Percentiles rank a stretch among this genome's conserved stretches.
phyloP scores from a whole-genome alignment of 2,329 filamentous ascomycete genomes.

The Penicillium sp. region DNA sequence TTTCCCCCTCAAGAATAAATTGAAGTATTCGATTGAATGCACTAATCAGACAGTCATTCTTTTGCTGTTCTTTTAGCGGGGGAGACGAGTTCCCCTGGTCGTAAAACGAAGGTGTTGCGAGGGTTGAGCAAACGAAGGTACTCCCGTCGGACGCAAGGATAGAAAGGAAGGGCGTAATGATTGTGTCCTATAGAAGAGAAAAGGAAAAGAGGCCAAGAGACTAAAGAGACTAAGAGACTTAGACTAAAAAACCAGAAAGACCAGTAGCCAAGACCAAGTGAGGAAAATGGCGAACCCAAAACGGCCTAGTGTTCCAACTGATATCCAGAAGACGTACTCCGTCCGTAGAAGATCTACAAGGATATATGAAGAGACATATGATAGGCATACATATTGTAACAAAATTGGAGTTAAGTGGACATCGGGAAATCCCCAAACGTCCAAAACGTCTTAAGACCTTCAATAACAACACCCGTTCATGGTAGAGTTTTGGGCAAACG shows the following conservation, averaged over 20 bases:
- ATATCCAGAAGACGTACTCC: background rate
- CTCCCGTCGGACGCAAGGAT: constrained; percentile 11
- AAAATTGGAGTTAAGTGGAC: background rate
- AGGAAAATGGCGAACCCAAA: constrained; percentile 5
- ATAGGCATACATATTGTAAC: background rate
- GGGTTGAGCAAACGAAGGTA: constrained; percentile 5
- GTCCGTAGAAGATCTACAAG: background rate
- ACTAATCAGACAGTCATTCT: constrained; percentile 2
- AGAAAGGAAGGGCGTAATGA: constrained; percentile 3
- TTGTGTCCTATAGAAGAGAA: background rate
- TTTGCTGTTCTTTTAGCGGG: background rate
- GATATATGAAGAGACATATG: background rate
- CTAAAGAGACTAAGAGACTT: background rate
- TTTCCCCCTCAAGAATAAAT: background rate
- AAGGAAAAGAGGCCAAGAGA: background rate
- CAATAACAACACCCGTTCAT: background rate
- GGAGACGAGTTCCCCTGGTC: background rate
- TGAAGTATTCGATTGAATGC: background rate
- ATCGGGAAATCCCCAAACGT: background rate
- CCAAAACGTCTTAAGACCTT: background rate
- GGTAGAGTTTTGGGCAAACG: background rate
- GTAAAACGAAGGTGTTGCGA: constrained; percentile 8
- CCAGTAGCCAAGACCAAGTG: constrained; percentile 4
- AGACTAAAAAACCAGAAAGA: background rate
- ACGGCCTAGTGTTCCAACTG: constrained; percentile 8